phyloP scores from a whole-genome alignment of 495 filamentous ascomycete species.

The Penicillium cosmopolitanum region DNA sequence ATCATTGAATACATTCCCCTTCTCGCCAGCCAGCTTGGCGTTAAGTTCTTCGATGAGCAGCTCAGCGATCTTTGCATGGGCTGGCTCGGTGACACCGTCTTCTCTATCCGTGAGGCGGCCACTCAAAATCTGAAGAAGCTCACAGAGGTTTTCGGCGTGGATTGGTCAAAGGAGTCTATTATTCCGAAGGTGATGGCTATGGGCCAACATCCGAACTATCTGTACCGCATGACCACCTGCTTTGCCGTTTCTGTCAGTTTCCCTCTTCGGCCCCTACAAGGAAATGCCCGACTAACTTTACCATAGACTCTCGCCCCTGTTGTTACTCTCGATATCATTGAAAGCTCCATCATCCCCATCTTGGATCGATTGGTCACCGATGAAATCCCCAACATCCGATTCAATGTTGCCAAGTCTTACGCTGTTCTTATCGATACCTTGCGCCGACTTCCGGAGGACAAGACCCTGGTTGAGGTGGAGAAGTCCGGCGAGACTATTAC shows the following conservation, averaged over 20 bases:
- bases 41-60: slow-evolving; percentile 98
- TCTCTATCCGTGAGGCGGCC: slow-evolving; percentile 95
- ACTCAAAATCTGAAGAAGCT: slow-evolving; percentile 97
- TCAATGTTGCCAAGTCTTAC: slow-evolving; percentile 99
- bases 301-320: slow-evolving; percentile 89
- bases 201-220: slow-evolving; percentile 96
- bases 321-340: slow-evolving; percentile 87
- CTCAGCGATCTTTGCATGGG: slow-evolving; percentile 95
- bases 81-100: slow-evolving; percentile 99
- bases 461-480: slow-evolving; percentile 82
- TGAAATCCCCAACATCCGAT: slow-evolving; percentile 97
- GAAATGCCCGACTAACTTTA: slow-evolving; percentile 33
- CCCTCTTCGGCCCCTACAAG: background rate
- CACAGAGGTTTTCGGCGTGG: slow-evolving; percentile 96
- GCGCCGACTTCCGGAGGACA: slow-evolving; percentile 83
- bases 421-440: slow-evolving; percentile 84
- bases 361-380: slow-evolving; percentile 89
- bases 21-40: slow-evolving; percentile 91
- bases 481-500: slow-evolving; percentile 66
- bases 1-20: slow-evolving; percentile 99
- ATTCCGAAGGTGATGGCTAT: slow-evolving; percentile 98
- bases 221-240: slow-evolving; percentile 99
- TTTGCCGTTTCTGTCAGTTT: slow-evolving; percentile 93
- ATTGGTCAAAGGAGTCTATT: slow-evolving; percentile 96
- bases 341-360: slow-evolving; percentile 92